Evolutionary conservation across 73 alveolate genomes (phyloP).

Genomic region (Tetrahymena malaccensis): DNA sequence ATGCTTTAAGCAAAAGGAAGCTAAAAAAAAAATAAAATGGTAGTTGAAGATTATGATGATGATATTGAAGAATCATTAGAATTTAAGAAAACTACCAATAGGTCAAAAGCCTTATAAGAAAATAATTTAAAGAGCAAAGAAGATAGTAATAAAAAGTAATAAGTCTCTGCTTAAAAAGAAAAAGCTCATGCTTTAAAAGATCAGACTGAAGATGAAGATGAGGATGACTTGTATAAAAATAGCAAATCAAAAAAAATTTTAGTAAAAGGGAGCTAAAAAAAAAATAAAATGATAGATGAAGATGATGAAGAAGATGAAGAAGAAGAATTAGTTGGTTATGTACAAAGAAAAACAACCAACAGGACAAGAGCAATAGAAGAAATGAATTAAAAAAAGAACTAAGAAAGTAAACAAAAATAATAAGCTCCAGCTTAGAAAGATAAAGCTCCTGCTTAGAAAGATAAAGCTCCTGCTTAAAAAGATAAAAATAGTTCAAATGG

Average conservation of each 20-base stretch:
- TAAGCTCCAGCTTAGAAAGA: background rate
- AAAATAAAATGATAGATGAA: background rate
- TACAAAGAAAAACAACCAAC: background rate
- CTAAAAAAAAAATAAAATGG: background rate
- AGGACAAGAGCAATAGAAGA: background rate
- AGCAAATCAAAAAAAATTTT: background rate
- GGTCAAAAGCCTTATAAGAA: background rate
- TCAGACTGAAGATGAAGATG: background rate
- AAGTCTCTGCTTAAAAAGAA: background rate
- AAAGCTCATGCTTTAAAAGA: background rate
- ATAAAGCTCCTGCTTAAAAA: background rate
- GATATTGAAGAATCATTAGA: background rate
- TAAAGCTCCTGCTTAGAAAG: background rate
- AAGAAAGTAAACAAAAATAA: background rate
- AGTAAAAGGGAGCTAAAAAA: background rate
- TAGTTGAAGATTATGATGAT: background rate
- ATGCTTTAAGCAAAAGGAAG: background rate
- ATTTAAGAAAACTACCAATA: background rate
- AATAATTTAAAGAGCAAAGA: background rate
- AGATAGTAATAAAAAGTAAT: background rate
- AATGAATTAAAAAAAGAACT: background rate
- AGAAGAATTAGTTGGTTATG: background rate
- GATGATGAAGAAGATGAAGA: background rate
- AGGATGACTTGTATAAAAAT: background rate
- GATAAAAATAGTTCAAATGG: background rate